Conservation (phyloP, 2,329 filamentous ascomycete genomes). For the Metarhizium guizhouense region DNA sequence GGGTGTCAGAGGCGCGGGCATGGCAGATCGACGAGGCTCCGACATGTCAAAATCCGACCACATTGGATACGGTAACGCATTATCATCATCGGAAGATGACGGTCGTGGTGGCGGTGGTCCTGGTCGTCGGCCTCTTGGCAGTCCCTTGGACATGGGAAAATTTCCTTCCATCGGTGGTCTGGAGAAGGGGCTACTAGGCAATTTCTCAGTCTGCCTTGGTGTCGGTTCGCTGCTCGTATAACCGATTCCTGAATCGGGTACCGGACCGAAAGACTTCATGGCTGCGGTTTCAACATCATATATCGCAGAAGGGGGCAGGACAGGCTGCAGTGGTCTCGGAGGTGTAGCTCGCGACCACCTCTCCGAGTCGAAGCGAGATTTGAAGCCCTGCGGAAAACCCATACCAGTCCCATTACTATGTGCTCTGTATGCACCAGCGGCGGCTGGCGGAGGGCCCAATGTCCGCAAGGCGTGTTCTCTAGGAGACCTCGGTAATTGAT, state of each 20-base stretch:
- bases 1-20: constrained; percentile 25
- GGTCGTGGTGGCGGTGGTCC: constrained; percentile 9
- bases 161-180: constrained; percentile 20
- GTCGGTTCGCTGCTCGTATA: constrained; percentile 7
- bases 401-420: neutral
- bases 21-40: constrained; percentile 23
- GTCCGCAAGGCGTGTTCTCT: neutral
- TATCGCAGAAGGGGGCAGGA: constrained; percentile 13
- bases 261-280: constrained; percentile 15
- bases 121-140: constrained; percentile 25
- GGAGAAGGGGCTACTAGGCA: constrained; percentile 18
- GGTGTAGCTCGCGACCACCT: constrained; percentile 11
- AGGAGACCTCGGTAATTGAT: constrained; percentile 5
- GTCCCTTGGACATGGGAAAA: constrained; percentile 24
- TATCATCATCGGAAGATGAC: neutral
- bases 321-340: constrained; percentile 13
- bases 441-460: constrained; percentile 2
- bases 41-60: constrained; percentile 17
- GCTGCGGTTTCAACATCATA: constrained; percentile 8
- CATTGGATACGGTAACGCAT: neutral
- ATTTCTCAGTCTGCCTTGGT: constrained; percentile 5
- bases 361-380: constrained; percentile 16
- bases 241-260: constrained; percentile 5
- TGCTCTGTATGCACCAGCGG: neutral
- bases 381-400: constrained; percentile 11